Evolutionary conservation across 768 basidiomycete genomes (phyloP).

Genomic region (Collybia nuda): DNA sequence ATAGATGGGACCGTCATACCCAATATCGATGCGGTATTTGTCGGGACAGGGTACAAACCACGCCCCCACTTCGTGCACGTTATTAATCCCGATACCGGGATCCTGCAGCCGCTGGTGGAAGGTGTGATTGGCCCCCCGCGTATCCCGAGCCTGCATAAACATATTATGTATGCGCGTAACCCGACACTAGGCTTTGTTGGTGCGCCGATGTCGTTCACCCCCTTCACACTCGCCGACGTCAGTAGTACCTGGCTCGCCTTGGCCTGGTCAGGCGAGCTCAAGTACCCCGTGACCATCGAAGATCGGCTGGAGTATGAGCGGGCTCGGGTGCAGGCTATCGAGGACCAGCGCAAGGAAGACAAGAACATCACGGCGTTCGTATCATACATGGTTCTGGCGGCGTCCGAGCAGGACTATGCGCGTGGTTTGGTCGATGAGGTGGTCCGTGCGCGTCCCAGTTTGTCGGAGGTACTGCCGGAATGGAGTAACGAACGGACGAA

Average conservation of each 20-base stretch:
- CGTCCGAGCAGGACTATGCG: conserved; percentile 34
- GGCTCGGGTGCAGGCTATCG: conserved; percentile 28
- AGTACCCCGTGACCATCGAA: conserved; percentile 31
- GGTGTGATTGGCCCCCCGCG: conserved; percentile 28
- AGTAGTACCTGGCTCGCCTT: conserved; percentile 49
- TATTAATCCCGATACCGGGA: conserved; percentile 10
- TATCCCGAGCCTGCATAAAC: conserved; percentile 42
- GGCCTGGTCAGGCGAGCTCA: conserved; percentile 32
- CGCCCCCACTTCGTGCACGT: conserved; percentile 40
- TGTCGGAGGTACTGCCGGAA: conserved; percentile 27
- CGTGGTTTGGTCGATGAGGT: conserved; percentile 32
- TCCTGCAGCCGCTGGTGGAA: conserved; percentile 26
- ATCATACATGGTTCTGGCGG: conserved; percentile 34
- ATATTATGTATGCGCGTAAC: conserved; percentile 46
- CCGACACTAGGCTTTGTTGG: conserved; percentile 48
- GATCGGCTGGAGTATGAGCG: conserved; percentile 36
- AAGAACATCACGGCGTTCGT: conserved; percentile 30
- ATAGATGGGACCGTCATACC: conserved; percentile 35
- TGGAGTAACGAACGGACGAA: conserved; percentile 34
- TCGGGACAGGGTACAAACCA: conserved; percentile 49
- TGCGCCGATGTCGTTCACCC: conserved; percentile 40
- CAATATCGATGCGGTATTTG: conserved; percentile 40
- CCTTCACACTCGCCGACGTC: conserved; percentile 48
- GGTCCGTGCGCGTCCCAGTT: conserved; percentile 24
- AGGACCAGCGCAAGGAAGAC: conserved; percentile 16